Evolutionary conservation across 2,329 filamentous ascomycete species (phyloP).

Genomic region (Aspergillus felis): DNA sequence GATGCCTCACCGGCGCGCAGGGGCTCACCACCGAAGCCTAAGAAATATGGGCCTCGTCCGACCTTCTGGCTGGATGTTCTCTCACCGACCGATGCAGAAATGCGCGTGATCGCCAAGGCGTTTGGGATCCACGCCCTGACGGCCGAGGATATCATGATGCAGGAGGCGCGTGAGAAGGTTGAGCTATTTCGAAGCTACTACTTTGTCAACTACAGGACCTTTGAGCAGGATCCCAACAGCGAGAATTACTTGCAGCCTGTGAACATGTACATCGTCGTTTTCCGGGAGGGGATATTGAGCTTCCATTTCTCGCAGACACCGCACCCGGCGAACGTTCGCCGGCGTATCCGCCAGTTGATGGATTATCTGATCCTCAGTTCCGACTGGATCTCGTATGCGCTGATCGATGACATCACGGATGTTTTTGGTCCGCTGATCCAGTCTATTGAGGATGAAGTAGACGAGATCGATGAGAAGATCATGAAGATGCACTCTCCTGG

Average conservation of each 20-base stretch:
- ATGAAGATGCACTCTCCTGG: constrained; percentile 68
- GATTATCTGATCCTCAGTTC: constrained; percentile 91
- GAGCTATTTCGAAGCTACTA: constrained; percentile 98
- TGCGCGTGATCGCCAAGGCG: constrained; percentile 86
- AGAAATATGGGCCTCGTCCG: constrained; percentile 73
- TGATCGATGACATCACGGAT: constrained; percentile 98
- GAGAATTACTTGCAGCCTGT: constrained; percentile 91
- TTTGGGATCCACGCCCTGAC: constrained; percentile 96
- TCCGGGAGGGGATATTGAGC: constrained; percentile 88
- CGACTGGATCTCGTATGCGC: constrained; percentile 97
- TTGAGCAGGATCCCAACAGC: constrained; percentile 87
- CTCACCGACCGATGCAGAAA: constrained; percentile 86
- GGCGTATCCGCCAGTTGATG: constrained; percentile 85
- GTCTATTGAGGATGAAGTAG: constrained; percentile 90
- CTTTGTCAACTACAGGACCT: constrained; percentile 96
- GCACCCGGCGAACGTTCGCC: constrained; percentile 91
- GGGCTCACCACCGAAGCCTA: constrained; percentile 25
- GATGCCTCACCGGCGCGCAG: constrained; percentile 22
- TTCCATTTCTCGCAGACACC: constrained; percentile 98
- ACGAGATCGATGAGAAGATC: constrained; percentile 93
- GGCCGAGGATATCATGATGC: constrained; percentile 93
- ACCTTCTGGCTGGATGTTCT: constrained; percentile 97
- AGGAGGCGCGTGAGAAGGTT: constrained; percentile 96
- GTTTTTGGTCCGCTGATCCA: constrained; percentile 91
- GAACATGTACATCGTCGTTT: constrained; percentile 96